phyloP scores from a whole-genome alignment of 2,329 filamentous ascomycete species.

The Fusarium metavorans region DNA sequence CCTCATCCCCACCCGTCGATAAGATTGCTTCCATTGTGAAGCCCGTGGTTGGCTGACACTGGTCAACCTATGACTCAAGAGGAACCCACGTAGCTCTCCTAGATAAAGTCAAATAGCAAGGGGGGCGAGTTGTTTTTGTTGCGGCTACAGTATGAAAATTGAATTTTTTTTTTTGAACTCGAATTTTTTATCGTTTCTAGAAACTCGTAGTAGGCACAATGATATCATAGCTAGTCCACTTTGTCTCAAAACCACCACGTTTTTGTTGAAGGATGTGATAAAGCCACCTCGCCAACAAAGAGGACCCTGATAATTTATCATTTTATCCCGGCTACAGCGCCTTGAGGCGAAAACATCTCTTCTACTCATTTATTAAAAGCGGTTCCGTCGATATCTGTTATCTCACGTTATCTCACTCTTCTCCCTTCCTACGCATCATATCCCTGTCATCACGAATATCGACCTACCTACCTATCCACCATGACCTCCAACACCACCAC shows the following conservation, averaged over 20 bases:
- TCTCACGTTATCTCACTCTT: neutral
- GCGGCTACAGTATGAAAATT: slow-evolving; percentile 8
- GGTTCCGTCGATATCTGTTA: neutral
- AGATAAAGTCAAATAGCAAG: slow-evolving; percentile 7
- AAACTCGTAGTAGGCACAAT: neutral
- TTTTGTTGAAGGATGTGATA: neutral
- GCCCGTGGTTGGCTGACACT: slow-evolving; percentile 18
- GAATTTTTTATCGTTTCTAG: neutral
- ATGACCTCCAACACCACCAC: slow-evolving; percentile 47
- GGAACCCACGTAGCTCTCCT: slow-evolving; percentile 30
- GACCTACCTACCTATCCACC: neutral
- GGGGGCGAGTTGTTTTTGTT: slow-evolving; percentile 3
- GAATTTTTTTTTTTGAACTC: neutral
- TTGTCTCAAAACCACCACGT: neutral
- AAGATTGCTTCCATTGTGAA: slow-evolving; percentile 26
- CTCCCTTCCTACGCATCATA: neutral
- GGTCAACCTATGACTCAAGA: slow-evolving; percentile 31
- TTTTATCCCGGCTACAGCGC: neutral
- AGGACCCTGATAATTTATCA: neutral
- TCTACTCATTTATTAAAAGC: neutral
- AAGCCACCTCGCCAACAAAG: neutral
- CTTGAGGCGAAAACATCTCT: neutral
- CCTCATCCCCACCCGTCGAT: slow-evolving; percentile 27
- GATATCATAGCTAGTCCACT: neutral
- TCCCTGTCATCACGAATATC: neutral